phyloP scores from a whole-genome alignment of 192 early-diverging fungal genomes.

The Phlyctochytrium bullatum region DNA sequence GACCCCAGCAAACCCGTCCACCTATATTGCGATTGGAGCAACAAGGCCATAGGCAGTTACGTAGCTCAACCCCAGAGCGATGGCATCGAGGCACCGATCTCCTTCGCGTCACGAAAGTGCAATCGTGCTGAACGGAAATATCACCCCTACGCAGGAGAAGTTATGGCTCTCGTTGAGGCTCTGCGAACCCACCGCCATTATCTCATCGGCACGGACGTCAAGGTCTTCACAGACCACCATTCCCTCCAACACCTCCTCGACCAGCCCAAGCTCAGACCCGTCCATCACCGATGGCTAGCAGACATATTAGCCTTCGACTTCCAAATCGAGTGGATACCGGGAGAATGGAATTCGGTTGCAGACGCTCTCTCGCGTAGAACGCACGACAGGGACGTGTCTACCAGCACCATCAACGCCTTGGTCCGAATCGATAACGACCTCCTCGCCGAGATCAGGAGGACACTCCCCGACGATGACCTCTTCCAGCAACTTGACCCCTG shows the following conservation, averaged over 20 bases:
- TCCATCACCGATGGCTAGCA: constrained; percentile 3
- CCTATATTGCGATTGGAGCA: constrained; percentile 5
- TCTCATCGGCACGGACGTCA: constrained; percentile 1
- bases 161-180: not conserved
- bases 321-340: constrained; percentile 22
- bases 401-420: not conserved
- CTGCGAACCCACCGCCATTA: not conserved
- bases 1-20: constrained; percentile 6
- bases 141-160: not conserved
- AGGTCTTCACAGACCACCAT: constrained; percentile 1
- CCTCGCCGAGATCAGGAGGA: not conserved
- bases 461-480: not conserved
- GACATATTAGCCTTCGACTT: constrained; percentile 18
- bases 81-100: constrained; percentile 2
- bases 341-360: constrained; percentile 32
- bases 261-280: constrained; percentile 1
- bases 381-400: constrained; percentile 1
- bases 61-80: constrained; percentile 7
- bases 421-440: not conserved
- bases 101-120: constrained; percentile 1
- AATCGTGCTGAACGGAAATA: constrained; percentile 7
- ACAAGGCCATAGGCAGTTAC: constrained; percentile 8
- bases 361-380: constrained; percentile 22
- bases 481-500: constrained; percentile 5
- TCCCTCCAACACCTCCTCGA: constrained; percentile 1